These are phyloP conservation scores for Amanita thiersii DNA, from an alignment of 768 basidiomycete genomes.

Conservation along the genomic window DNA sequence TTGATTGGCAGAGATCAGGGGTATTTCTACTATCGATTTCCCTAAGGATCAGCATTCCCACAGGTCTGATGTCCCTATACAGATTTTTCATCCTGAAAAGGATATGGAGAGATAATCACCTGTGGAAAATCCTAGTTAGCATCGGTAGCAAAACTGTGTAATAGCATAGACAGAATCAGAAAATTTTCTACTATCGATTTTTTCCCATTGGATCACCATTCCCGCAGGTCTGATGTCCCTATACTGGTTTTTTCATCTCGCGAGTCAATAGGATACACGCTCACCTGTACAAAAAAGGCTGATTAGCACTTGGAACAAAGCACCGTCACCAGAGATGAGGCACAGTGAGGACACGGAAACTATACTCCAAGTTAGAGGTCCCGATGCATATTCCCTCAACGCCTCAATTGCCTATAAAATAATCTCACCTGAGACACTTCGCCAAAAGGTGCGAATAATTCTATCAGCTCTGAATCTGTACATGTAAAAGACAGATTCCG, in stretches of 20 bases:
- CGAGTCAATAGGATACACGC: too few species aligned
- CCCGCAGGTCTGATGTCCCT: constrained; percentile 50
- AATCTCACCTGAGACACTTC: constrained; percentile 65
- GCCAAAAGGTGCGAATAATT: constrained; percentile 63
- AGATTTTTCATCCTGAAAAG: constrained; percentile 30
- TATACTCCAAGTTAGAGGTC: too few species aligned
- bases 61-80: constrained; percentile 64
- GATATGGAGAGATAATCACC: constrained; percentile 26
- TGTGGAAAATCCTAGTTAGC: constrained; percentile 17
- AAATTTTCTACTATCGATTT: constrained; percentile 51
- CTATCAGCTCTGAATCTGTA: constrained; percentile 58
- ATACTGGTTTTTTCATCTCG: constrained; percentile 38
- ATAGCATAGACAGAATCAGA: constrained; percentile 24
- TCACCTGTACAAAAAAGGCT: too few species aligned
- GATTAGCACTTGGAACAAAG: too few species aligned
- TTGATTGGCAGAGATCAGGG: constrained; percentile 19
- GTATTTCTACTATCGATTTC: constrained; percentile 41
- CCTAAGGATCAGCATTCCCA: constrained; percentile 50
- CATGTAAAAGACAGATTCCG: constrained; percentile 93
- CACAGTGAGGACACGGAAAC: too few species aligned
- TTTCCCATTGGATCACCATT: constrained; percentile 34
- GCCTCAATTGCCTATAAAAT: too few species aligned
- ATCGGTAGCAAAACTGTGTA: constrained; percentile 3
- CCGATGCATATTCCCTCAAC: too few species aligned
- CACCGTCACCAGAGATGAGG: too few species aligned